Conservation (phyloP, 805 yeast genomes). For the Yarrowia osloensis region DNA sequence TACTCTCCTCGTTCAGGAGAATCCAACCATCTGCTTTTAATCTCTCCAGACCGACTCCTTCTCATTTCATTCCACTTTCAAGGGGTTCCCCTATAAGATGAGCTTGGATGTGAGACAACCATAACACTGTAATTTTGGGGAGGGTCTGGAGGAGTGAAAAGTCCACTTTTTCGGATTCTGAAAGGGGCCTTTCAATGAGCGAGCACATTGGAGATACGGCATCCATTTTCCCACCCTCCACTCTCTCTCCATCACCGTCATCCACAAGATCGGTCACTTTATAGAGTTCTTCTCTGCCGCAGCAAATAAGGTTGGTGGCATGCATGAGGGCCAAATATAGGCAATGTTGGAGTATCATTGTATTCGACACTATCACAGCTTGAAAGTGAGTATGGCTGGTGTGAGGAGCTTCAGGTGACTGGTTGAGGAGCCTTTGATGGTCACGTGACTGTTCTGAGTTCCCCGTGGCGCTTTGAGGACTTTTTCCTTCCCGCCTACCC, state of each 20-base stretch:
- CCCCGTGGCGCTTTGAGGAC: too few relatives aligned
- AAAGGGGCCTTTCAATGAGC: too few relatives aligned
- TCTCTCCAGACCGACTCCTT: background rate
- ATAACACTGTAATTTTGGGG: background rate
- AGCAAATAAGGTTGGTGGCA: background rate
- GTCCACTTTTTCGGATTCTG: background rate
- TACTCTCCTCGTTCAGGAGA: background rate
- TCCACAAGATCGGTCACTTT: background rate
- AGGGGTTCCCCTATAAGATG: background rate
- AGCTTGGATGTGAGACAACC: background rate
- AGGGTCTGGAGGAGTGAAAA: background rate
- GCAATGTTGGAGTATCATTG: background rate
- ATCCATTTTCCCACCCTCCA: too few relatives aligned
- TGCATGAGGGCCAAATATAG: conserved; percentile 6
- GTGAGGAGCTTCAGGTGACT: background rate
- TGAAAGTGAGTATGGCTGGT: background rate
- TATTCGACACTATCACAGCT: conserved; percentile 14
- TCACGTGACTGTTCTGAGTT: background rate
- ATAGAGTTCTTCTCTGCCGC: background rate
- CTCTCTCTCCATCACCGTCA: background rate
- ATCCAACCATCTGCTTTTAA: too few relatives aligned
- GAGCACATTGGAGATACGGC: too few relatives aligned
- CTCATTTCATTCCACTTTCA: background rate
- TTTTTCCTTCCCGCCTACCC: too few relatives aligned
- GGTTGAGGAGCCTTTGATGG: background rate